These are phyloP conservation scores for Talaromyces sp. DNA, from an alignment of 2,329 filamentous ascomycete genomes.

Conservation along the genomic window DNA sequence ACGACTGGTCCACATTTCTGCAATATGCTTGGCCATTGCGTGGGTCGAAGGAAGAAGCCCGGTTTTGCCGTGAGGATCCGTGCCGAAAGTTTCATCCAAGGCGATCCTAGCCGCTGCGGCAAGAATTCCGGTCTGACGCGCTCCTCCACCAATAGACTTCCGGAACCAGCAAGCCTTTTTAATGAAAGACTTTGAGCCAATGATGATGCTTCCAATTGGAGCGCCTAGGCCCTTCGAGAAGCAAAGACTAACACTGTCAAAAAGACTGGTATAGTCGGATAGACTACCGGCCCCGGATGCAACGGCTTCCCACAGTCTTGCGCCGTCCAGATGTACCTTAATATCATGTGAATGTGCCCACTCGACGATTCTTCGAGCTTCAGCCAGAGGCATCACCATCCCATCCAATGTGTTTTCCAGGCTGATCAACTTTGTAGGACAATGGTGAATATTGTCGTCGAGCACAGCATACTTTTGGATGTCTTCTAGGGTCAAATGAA, in stretches of 20 bases:
- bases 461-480: conserved; percentile 67
- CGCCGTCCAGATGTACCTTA: conserved; percentile 76
- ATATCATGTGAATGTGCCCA: conserved; percentile 70
- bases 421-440: conserved; percentile 78
- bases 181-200: conserved; percentile 62
- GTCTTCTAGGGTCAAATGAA: conserved; percentile 76
- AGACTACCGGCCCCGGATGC: conserved; percentile 69
- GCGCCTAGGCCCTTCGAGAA: conserved; percentile 84
- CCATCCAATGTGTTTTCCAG: conserved; percentile 86
- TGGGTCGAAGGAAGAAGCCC: conserved; percentile 66
- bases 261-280: conserved; percentile 66
- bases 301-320: conserved; percentile 79
- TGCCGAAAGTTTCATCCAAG: conserved; percentile 76
- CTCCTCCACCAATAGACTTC: conserved; percentile 78
- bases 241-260: conserved; percentile 76
- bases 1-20: conserved; percentile 65
- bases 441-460: conserved; percentile 70
- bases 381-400: conserved; percentile 73
- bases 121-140: conserved; percentile 75
- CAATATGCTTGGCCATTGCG: conserved; percentile 63
- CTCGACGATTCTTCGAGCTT: conserved; percentile 68
- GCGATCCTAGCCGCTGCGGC: conserved; percentile 75
- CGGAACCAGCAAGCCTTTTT: conserved; percentile 73
- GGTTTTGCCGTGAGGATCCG: conserved; percentile 58
- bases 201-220: conserved; percentile 75